phyloP scores from a whole-genome alignment of 2,329 filamentous ascomycete species.

The Microcera coccophila region DNA sequence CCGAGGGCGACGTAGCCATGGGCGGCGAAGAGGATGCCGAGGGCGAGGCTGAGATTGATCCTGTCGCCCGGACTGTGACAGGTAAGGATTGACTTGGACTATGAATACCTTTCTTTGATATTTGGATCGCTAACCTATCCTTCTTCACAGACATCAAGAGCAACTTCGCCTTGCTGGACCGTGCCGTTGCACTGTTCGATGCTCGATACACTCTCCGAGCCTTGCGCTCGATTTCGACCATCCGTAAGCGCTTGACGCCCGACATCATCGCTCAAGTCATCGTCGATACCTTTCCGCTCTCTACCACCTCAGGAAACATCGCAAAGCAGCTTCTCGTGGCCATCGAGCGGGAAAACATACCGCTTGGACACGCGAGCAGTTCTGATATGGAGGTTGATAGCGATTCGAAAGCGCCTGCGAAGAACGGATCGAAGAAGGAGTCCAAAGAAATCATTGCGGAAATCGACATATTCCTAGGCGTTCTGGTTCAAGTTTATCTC shows the following conservation, averaged over 20 bases:
- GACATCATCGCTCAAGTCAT: constrained; percentile 79
- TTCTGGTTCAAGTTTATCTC: constrained; percentile 80
- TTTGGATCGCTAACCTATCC: constrained; percentile 16
- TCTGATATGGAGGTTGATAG: constrained; percentile 71
- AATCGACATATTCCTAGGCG: constrained; percentile 83
- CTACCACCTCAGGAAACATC: constrained; percentile 56
- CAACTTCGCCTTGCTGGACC: constrained; percentile 88
- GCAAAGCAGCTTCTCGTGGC: constrained; percentile 68
- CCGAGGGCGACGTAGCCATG: constrained; percentile 70
- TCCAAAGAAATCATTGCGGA: constrained; percentile 78
- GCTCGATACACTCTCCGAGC: constrained; percentile 91
- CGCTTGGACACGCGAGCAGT: constrained; percentile 54
- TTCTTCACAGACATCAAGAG: constrained; percentile 75
- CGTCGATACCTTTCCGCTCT: constrained; percentile 69
- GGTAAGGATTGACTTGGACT: constrained; percentile 43
- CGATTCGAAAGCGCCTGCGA: constrained; percentile 49
- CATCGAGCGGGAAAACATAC: constrained; percentile 62
- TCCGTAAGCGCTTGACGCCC: constrained; percentile 84
- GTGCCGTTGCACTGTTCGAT: constrained; percentile 89
- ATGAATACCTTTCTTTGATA: neutral
- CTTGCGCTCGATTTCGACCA: constrained; percentile 88
- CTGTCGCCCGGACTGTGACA: constrained; percentile 55
- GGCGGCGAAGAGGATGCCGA: constrained; percentile 56
- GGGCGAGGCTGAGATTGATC: constrained; percentile 56
- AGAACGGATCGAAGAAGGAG: constrained; percentile 60